Conservation (phyloP, 352 stramenopile species). For the Phytophthora rubi region DNA sequence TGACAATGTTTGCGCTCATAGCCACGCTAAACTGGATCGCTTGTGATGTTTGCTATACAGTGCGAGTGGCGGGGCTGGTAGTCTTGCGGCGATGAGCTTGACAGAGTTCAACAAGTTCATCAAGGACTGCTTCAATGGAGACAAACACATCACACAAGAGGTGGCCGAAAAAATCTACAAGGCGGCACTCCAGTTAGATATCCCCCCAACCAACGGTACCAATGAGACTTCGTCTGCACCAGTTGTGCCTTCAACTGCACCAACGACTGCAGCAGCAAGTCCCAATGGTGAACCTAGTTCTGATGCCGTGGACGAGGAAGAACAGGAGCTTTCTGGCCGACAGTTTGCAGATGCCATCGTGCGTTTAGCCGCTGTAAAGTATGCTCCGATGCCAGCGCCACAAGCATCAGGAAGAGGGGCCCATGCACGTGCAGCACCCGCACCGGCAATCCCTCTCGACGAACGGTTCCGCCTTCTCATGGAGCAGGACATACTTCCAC, state of each 20-base stretch:
- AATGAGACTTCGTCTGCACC: not conserved
- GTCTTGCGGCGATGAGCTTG: conserved; percentile 75
- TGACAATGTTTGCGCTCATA: not conserved
- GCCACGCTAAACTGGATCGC: not conserved
- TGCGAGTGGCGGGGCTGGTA: conserved; percentile 64
- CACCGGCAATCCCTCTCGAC: conserved; percentile 41
- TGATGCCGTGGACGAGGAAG: conserved; percentile 5
- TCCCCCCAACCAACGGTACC: not conserved
- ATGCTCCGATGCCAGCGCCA: conserved; percentile 31
- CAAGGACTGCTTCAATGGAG: conserved; percentile 62
- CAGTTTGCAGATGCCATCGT: conserved; percentile 77
- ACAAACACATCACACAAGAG: conserved; percentile 50
- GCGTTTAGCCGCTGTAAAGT: conserved; percentile 62
- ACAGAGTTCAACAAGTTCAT: conserved; percentile 80
- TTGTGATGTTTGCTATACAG: conserved; percentile 30
- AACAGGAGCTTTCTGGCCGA: conserved; percentile 59
- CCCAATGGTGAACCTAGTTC: not conserved
- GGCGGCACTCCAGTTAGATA: conserved; percentile 28
- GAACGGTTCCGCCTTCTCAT: conserved; percentile 74
- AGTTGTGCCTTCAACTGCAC: not conserved
- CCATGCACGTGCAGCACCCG: conserved; percentile 16
- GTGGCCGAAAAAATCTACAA: conserved; percentile 59
- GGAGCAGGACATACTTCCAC: conserved; percentile 69
- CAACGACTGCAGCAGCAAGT: not conserved
- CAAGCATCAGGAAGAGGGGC: conserved; percentile 10